Evolutionary conservation across 2,329 filamentous ascomycete genomes (phyloP), one percentile per base, ranked within the genome.

Genomic region (Coniochaeta sp.): DNA sequence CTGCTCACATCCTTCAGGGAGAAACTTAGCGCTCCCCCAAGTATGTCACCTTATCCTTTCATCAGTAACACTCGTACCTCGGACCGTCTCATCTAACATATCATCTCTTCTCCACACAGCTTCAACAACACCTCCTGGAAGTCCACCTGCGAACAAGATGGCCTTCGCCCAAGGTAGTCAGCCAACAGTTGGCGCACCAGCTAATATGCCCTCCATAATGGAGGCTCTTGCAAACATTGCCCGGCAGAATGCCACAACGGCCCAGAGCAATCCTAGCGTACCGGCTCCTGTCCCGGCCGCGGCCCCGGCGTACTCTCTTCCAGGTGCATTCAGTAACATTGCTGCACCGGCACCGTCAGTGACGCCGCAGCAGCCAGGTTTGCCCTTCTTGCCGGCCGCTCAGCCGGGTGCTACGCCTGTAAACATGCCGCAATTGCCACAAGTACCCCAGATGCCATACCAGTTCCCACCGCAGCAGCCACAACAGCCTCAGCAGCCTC

Each of bases 1-100:
- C 88, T 96, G 85, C 84, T 99, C 68, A 81, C 81, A 64, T 85
- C 85, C 40, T 96, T 96, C 81, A 93, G 91, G 76, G 83, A 90
- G 71, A 93, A 90, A 74, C 74, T 96, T 68, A 88, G 81, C 64
- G 81, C 85, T 62, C 78, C 83, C 57, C 71, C 83, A 71, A 86
- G 89, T 92, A 90, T 81, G 88, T 79, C 56, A 17, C 66, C 54
- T 36, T 17, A 38, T 58, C 19, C n/a, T 22, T 24, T 16, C 34
- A 58, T 22, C 56, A 40, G 14, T 33, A n/a, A 28, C 56, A 59
- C 62, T 59, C 47, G 57, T 47, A 44, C 12, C 47, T 14, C 34
- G 34, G 7, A 6, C 14, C 24, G 61, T 63, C 57, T 67, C 36
- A 66, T 75, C 78, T 82, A 75, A 81, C 71, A 14, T 22, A 11